Base-by-base conservation (phyloP, 2,329 filamentous ascomycete genomes). In the Fusarium sacchari region DNA sequence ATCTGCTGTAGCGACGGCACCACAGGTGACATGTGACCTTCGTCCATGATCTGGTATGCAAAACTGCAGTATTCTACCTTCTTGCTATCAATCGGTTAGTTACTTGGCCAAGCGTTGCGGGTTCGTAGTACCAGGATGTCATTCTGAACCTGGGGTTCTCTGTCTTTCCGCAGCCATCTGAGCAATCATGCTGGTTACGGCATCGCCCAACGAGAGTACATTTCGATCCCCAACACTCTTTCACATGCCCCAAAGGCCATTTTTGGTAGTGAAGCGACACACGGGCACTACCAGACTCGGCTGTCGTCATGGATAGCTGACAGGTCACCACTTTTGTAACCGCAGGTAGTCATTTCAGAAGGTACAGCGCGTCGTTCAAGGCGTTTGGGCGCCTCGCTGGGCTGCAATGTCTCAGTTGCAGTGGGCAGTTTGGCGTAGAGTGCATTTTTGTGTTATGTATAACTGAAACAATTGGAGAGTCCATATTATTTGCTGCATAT, bases 141-240 rank as follows among this genome's bases (percentile, higher is more conserved):
- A 82, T 83, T 3, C 77, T 79, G 13, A 83, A 49, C 3, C 61
- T 64, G 5, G 64, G 34, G 4, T 67, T 71, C 2, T 70, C 62
- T 2, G 71, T 75, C 32, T 73, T 73, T 0, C 80, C 81, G 44
- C 82, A 84, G 8, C 81, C 81, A 12, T 52, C 61, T 1, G 75
- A 74, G 46, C 84, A 84, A 2, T 69, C 52, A 37, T 76, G 67
- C 3, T 69, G 63, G 61, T 84, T 84, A 10, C 80, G 46, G 47
- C 83, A 85, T 39, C 73, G 77, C 13, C 80, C 82, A 3, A 79
- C 79, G 7, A 85, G 65, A 1, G 80, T 81, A 26, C 82, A 85
- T 12, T 20, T 40, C 6, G 49, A 30, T 50, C 64, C 1, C 36
- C 37, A 1, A 24, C 11, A 28, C 58, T 36, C 60, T 82, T 80